A percentile compares a stretch with the other conserved stretches of the same genome.
Evolutionary conservation across 257 asterid genomes (phyloP).

Genomic region (Lycium barbarum): DNA sequence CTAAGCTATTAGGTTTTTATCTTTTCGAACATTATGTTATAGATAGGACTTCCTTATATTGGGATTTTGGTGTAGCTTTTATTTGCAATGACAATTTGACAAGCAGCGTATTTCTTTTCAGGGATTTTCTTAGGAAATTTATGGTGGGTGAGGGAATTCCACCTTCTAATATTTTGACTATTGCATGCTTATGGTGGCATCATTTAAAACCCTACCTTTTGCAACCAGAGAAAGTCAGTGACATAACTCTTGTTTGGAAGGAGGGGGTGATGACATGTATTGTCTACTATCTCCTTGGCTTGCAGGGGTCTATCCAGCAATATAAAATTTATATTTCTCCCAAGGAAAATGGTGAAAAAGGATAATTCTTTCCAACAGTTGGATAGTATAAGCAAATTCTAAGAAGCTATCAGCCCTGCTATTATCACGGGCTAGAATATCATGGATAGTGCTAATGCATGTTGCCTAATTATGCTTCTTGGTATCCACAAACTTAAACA

Average conservation of each 20-base stretch:
- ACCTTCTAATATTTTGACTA: conserved; percentile 13
- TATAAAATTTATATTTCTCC: conserved; percentile 9
- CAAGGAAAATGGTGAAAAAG: neutral
- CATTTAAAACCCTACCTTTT: neutral
- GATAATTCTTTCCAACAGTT: neutral
- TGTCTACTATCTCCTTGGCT: conserved; percentile 8
- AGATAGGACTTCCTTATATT: neutral
- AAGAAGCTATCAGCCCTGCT: neutral
- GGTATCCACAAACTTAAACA: conserved; percentile 4
- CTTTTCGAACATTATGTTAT: neutral
- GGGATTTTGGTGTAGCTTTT: conserved; percentile 1
- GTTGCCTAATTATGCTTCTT: conserved; percentile 13
- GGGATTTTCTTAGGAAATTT: neutral
- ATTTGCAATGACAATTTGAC: conserved; percentile 8
- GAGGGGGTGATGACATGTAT: neutral
- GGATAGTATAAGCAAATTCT: conserved; percentile 2
- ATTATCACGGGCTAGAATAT: neutral
- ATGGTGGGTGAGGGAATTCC: conserved; percentile 13
- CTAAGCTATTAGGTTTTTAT: neutral
- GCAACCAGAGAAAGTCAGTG: conserved; percentile 10
- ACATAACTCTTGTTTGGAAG: neutral
- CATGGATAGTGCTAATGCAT: neutral
- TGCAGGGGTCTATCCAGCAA: neutral
- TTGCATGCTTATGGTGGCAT: conserved; percentile 13
- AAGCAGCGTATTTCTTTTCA: neutral